Conservation (phyloP, 768 basidiomycete genomes). For the Mycena indigotica region DNA sequence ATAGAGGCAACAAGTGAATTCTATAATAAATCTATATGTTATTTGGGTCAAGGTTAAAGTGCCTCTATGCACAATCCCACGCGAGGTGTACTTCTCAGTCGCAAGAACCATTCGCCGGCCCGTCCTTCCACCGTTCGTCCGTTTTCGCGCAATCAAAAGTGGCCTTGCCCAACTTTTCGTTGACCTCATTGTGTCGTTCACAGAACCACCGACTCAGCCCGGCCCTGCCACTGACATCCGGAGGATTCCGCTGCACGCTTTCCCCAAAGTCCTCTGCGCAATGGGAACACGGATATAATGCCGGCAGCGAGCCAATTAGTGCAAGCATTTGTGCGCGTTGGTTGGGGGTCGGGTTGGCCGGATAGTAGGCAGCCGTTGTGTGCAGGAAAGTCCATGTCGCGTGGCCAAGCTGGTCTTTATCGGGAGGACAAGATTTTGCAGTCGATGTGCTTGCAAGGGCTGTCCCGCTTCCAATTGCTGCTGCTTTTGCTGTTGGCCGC, state of each 20-base stretch:
- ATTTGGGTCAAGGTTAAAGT: too few species aligned
- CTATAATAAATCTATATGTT: too few species aligned
- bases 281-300: slow-evolving; percentile 84
- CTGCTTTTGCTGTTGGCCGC: slow-evolving; percentile 47
- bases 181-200: slow-evolving; percentile 91
- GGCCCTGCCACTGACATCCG: slow-evolving; percentile 73
- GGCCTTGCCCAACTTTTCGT: slow-evolving; percentile 80
- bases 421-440: slow-evolving; percentile 83
- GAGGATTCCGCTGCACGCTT: slow-evolving; percentile 65
- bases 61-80: not conserved
- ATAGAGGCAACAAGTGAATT: too few species aligned
- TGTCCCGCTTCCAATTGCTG: too few species aligned
- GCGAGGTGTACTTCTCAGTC: slow-evolving; percentile 46
- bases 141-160: slow-evolving; percentile 80
- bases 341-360: slow-evolving; percentile 69
- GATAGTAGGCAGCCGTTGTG: slow-evolving; percentile 94
- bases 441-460: slow-evolving; percentile 37
- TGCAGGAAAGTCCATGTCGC: slow-evolving; percentile 98
- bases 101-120: slow-evolving; percentile 84
- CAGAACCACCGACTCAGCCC: slow-evolving; percentile 86
- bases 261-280: slow-evolving; percentile 85
- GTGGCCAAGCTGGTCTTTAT: slow-evolving; percentile 84
- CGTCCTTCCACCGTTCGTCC: slow-evolving; percentile 92
- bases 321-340: slow-evolving; percentile 85
- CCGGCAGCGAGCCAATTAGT: slow-evolving; percentile 75